These are phyloP conservation scores for Zygosaccharomyces bailii DNA, from an alignment of 805 yeast genomes.

Conservation along the genomic window DNA sequence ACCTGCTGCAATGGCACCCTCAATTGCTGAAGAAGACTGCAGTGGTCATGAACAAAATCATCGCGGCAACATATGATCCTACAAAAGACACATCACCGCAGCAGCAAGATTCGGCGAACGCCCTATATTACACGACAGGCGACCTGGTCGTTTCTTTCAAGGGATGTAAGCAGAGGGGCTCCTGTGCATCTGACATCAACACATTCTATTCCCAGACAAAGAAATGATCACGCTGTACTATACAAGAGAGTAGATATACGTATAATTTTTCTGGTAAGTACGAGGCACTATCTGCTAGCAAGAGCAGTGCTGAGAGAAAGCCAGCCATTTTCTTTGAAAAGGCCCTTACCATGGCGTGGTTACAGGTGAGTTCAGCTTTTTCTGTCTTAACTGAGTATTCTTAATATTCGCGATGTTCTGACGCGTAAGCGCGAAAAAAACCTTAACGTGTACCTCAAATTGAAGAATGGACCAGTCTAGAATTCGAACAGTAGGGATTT, in stretches of 20 bases:
- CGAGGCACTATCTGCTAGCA: background rate
- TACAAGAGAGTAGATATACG: background rate
- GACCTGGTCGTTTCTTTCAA: conserved; percentile 66
- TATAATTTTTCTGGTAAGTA: background rate
- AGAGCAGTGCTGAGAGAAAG: background rate
- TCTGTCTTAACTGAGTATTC: conserved; percentile 2
- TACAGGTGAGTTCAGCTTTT: background rate
- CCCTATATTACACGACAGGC: conserved; percentile 52
- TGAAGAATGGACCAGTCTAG: conserved; percentile 1
- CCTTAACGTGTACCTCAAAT: background rate
- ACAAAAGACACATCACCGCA: conserved; percentile 25
- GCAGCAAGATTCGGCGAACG: conserved; percentile 32
- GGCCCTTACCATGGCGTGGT: background rate
- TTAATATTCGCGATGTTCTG: conserved; percentile 1
- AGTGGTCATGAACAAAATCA: conserved; percentile 60
- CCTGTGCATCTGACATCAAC: conserved; percentile 48
- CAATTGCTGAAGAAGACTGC: conserved; percentile 67
- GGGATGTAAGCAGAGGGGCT: conserved; percentile 47
- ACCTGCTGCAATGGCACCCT: conserved; percentile 94
- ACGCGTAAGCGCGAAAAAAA: conserved; percentile 17
- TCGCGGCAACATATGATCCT: conserved; percentile 46
- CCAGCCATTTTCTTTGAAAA: background rate
- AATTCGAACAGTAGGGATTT: background rate
- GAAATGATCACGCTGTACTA: conserved; percentile 8
- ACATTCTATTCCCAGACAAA: conserved; percentile 21